Evolutionary conservation across 345 rosid species (phyloP).

Genomic region (Gynandropsis gynandra): DNA sequence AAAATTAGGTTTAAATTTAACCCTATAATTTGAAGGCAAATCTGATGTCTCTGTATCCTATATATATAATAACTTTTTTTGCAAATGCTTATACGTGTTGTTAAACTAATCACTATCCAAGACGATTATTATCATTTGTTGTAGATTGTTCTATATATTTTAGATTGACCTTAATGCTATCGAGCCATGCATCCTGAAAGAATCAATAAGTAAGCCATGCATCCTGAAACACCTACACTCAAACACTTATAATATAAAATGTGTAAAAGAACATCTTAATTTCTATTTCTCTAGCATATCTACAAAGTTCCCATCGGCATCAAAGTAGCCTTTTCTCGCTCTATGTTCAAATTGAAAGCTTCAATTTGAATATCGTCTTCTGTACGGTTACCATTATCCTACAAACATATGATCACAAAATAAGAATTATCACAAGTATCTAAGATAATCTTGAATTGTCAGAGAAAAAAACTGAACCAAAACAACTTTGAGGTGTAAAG

Average conservation of each 20-base stretch:
- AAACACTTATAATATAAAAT: slow-evolving; percentile 6
- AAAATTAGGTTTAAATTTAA: no score
- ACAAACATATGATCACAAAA: slow-evolving; percentile 35
- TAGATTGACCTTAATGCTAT: slow-evolving; percentile 54
- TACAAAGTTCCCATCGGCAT: slow-evolving; percentile 78
- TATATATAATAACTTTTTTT: no score
- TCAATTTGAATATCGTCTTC: slow-evolving; percentile 92
- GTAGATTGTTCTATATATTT: slow-evolving; percentile 38
- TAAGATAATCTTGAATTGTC: slow-evolving; percentile 8
- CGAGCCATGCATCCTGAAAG: slow-evolving; percentile 98
- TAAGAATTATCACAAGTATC: slow-evolving; percentile 19
- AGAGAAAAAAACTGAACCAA: not conserved
- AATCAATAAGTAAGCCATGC: slow-evolving; percentile 19
- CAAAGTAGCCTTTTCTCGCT: slow-evolving; percentile 96
- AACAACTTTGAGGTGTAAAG: not conserved
- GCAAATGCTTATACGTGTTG: no score
- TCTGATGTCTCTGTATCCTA: no score
- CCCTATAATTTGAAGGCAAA: no score
- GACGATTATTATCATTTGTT: slow-evolving; percentile 26
- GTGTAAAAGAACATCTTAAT: slow-evolving; percentile 45
- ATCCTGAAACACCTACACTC: slow-evolving; percentile 1
- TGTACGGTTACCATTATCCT: slow-evolving; percentile 62
- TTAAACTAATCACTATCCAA: no score
- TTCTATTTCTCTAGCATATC: slow-evolving; percentile 72
- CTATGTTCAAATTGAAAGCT: slow-evolving; percentile 83